phyloP scores from a whole-genome alignment of 495 filamentous ascomycete genomes.

The Penicillium cosmopolitanum region DNA sequence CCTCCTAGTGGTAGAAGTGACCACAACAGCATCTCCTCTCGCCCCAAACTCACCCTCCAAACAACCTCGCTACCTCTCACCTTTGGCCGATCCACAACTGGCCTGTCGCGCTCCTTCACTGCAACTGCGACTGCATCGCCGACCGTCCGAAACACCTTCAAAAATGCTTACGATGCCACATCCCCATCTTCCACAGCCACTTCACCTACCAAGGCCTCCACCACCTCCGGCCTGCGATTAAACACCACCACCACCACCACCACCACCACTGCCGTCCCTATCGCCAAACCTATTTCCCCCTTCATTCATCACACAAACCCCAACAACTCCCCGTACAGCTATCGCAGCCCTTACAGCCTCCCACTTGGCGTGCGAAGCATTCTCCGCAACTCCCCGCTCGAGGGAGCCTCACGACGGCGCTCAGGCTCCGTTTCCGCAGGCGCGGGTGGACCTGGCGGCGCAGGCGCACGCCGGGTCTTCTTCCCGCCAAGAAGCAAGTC shows the following conservation, averaged over 20 bases:
- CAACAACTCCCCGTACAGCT: constrained; percentile 30
- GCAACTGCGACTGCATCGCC: constrained; percentile 68
- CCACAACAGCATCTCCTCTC: constrained; percentile 49
- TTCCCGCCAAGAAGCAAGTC: constrained; percentile 62
- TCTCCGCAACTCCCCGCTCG: constrained; percentile 71
- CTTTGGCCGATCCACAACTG: constrained; percentile 58
- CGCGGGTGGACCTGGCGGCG: constrained; percentile 33
- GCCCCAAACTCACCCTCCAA: constrained; percentile 82
- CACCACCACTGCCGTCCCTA: no score
- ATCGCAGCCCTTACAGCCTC: constrained; percentile 62
- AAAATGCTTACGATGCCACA: constrained; percentile 74
- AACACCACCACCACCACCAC: no score
- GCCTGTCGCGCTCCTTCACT: constrained; percentile 58
- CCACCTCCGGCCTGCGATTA: constrained; percentile 30
- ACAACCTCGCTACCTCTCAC: constrained; percentile 58
- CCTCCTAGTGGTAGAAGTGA: constrained; percentile 5
- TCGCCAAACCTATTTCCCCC: constrained; percentile 37
- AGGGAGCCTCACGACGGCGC: constrained; percentile 40
- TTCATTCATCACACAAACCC: constrained; percentile 31
- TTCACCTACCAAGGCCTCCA: constrained; percentile 30
- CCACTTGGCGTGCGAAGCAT: constrained; percentile 71
- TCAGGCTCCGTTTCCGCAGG: constrained; percentile 45
- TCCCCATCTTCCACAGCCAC: constrained; percentile 64
- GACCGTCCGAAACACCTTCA: constrained; percentile 80
- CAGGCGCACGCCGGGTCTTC: constrained; percentile 49